A percentile compares a stretch with the other conserved stretches of the same genome.
These are phyloP conservation scores for Byssothecium circinans DNA, from an alignment of 2,329 filamentous ascomycete genomes.

Conservation along the genomic window DNA sequence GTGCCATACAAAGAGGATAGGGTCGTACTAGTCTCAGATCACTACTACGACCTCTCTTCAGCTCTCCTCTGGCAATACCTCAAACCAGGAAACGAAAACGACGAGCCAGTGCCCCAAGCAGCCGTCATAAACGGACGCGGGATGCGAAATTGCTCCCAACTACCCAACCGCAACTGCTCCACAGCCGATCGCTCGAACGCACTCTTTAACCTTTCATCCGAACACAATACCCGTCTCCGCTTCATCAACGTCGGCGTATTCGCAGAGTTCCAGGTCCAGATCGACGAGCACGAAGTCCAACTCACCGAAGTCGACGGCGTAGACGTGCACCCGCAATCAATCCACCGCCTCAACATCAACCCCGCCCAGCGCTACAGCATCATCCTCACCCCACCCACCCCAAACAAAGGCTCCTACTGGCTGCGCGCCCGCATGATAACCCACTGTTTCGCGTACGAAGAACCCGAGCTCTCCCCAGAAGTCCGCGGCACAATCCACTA, in stretches of 20 bases:
- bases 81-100: conserved; percentile 50
- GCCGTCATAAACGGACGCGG: conserved; percentile 48
- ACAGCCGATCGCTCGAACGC: conserved; percentile 31
- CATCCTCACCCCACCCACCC: conserved; percentile 57
- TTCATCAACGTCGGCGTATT: conserved; percentile 75
- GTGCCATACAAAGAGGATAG: conserved; percentile 55
- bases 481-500: conserved; percentile 57
- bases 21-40: conserved; percentile 67
- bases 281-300: conserved; percentile 65
- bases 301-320: conserved; percentile 70
- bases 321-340: conserved; percentile 57
- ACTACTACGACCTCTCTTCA: conserved; percentile 63
- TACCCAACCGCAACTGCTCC: conserved; percentile 43
- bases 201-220: conserved; percentile 42
- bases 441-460: conserved; percentile 60
- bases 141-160: conserved; percentile 40
- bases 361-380: conserved; percentile 72
- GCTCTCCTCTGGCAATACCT: conserved; percentile 58
- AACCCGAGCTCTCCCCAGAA: conserved; percentile 50
- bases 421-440: conserved; percentile 62
- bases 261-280: conserved; percentile 55
- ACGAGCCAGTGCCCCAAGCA: conserved; percentile 59
- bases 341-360: conserved; percentile 62
- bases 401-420: conserved; percentile 40
- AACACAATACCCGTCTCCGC: conserved; percentile 69